Evolutionary conservation across 768 basidiomycete species (phyloP).

Genomic region (Lentinula sp.): DNA sequence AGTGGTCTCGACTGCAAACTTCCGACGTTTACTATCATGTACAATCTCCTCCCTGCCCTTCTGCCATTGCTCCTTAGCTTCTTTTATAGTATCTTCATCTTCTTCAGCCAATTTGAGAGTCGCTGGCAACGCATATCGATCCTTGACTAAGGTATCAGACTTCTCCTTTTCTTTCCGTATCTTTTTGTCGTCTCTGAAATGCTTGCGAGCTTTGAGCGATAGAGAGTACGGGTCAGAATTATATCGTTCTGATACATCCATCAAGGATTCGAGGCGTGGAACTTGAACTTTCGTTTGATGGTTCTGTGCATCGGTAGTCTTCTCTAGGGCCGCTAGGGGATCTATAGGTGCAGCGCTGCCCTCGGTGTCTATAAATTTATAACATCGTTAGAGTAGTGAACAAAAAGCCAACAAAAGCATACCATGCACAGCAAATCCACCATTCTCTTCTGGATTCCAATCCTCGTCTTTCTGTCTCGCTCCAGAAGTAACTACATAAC

Average conservation of each 20-base stretch:
- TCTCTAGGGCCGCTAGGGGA: slow-evolving; percentile 85
- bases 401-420: slow-evolving; percentile 12
- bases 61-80: slow-evolving; percentile 62
- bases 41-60: slow-evolving; percentile 43
- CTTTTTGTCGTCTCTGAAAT: slow-evolving; percentile 86
- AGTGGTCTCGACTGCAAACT: slow-evolving; percentile 21
- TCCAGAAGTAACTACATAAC: slow-evolving; percentile 88
- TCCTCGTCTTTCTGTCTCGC: slow-evolving; percentile 95
- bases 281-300: slow-evolving; percentile 66
- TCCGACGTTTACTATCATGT: slow-evolving; percentile 45
- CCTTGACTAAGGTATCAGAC: slow-evolving; percentile 67
- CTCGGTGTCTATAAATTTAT: slow-evolving; percentile 54
- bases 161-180: slow-evolving; percentile 60
- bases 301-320: slow-evolving; percentile 74
- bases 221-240: slow-evolving; percentile 85
- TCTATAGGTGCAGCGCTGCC: slow-evolving; percentile 58
- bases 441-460: slow-evolving; percentile 96
- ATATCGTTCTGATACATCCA: slow-evolving; percentile 68
- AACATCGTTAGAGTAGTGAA: neutral
- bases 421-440: slow-evolving; percentile 88
- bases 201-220: slow-evolving; percentile 67
- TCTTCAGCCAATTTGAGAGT: slow-evolving; percentile 61
- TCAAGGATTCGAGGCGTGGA: slow-evolving; percentile 77
- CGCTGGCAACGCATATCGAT: slow-evolving; percentile 71
- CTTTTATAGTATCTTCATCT: slow-evolving; percentile 49